Evolutionary conservation across 257 asterid genomes (phyloP), one percentile per base, ranked within the genome.

Genomic region (Plantago elongata): DNA sequence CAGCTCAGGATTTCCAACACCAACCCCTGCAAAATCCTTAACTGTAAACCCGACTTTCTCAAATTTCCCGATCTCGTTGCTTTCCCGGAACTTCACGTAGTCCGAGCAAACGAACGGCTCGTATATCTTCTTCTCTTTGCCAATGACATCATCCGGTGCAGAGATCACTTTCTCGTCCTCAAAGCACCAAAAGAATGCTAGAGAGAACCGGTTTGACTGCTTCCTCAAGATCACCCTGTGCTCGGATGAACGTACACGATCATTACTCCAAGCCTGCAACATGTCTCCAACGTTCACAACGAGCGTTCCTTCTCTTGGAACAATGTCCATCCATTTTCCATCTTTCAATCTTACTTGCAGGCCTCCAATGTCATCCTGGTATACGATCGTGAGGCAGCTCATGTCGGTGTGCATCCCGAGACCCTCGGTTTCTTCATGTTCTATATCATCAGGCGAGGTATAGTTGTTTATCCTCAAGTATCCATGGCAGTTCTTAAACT

Each of bases 251-350:
- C 87, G 71, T 7, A 86, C 68, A 42, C 69, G 72, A 5, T 70
- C 88, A 40, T 82, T 87, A 78, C 92, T 87, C 95, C 95, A 87
- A 1, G 95, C 92, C 74, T 86, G 89, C 42, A 86, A 50, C 81
- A 86, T 69, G 69, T 87, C 92, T 9, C 95, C 95, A 13, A 87
- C 74, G 45, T 87, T 87, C 0, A 87, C 92, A 5, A 87, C 95
- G 5, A 87, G 77, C 51, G 78, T 83, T 27, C 72, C 90, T 66
- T 83, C 88, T 58, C 78, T 64, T 14, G 86, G 90, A 7, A 64
- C 34, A 27, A 86, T 81, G 62, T 81, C 77, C 74, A 83, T 71
- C 95, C 95, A 83, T 64, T 69, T 72, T 1, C 87, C 89, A 9
- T 82, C 80, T 15, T 58, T 81, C 15, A 85, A 77, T 48, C 75